These are phyloP conservation scores for Pseudomassariella vexata DNA, from an alignment of 2,329 filamentous ascomycete genomes.

Conservation along the genomic window DNA sequence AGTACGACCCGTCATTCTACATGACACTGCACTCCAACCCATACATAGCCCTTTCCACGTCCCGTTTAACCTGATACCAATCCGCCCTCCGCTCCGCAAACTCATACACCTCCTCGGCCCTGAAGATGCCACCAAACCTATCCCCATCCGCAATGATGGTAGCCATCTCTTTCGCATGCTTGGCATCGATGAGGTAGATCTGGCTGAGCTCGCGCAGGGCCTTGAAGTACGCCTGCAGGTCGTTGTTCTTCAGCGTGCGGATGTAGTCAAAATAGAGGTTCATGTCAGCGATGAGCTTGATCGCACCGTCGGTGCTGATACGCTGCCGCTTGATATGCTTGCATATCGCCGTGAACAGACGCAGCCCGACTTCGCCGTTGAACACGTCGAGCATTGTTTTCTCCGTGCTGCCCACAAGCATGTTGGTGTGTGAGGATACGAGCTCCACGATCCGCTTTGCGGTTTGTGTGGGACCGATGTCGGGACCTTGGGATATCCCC, in stretches of 20 bases:
- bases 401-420: constrained; percentile 91
- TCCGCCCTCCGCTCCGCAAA: constrained; percentile 91
- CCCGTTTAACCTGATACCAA: constrained; percentile 84
- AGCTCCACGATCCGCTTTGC: constrained; percentile 78
- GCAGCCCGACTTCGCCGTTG: constrained; percentile 92
- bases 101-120: constrained; percentile 95
- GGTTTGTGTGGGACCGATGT: constrained; percentile 65
- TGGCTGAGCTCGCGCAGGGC: constrained; percentile 89
- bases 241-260: constrained; percentile 71
- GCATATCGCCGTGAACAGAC: constrained; percentile 85
- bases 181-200: constrained; percentile 86
- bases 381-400: constrained; percentile 98
- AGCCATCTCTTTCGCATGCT: constrained; percentile 89
- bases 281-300: constrained; percentile 94
- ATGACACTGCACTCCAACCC: constrained; percentile 84
- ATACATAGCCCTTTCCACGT: constrained; percentile 96
- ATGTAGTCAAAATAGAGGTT: constrained; percentile 89
- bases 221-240: constrained; percentile 83
- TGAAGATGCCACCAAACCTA: constrained; percentile 85
- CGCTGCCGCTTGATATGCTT: constrained; percentile 97
- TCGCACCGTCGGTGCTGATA: constrained; percentile 80
- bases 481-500: constrained; percentile 26
- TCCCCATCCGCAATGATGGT: constrained; percentile 89
- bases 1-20: constrained; percentile 37
- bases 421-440: constrained; percentile 81